Evolutionary conservation across 768 basidiomycete genomes (phyloP), one percentile per base, ranked within the genome.

Genomic region (Xerocomellus intermedius): DNA sequence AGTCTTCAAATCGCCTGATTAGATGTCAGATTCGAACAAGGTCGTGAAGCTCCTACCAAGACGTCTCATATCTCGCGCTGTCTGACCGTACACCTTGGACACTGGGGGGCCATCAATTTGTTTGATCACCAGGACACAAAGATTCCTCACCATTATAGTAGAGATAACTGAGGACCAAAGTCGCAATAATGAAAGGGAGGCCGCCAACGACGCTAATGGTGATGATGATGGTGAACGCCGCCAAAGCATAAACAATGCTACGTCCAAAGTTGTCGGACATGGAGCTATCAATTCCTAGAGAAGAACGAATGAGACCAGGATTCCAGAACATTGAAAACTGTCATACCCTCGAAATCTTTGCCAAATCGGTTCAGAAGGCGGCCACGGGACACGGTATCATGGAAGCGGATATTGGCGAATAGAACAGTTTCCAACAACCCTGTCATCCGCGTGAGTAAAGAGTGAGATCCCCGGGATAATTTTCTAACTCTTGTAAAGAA

Each of bases 361-460:
- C 94, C 93, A 58, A 90, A 89, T 43, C 92, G 77, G 61, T 94
- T 92, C 36, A 94, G 71, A 10, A 91, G 74, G 2, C 93, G 83
- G 6, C 94, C 94, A 36, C 91, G 83, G 48, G 87, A 91, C 2
- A 91, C 82, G 0, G 94, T 97, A 64, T 97, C 94, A 62, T 96
- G 94, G 78, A 97, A 96, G 39, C 94, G 83, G 53, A 96, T 86
- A 43, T 91, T 83, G 8, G 94, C 91, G 64, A 94, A 94, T 1
- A 97, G 75, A 3, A 96, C 86, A 1, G 85, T 70, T 64, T 95
- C 88, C 26, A 95, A 74, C 37, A 95, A 77, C 35, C 77, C 82
- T 61, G 24, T 43, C 12, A 26, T 37, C 35, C 16, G 5, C 4
- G 17, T 69, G 37, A 73, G 64, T 46, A 52, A 42, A 24, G n/a